Base-by-base conservation (phyloP, 2,329 filamentous ascomycete species). In the Alternaria ventricosa region DNA sequence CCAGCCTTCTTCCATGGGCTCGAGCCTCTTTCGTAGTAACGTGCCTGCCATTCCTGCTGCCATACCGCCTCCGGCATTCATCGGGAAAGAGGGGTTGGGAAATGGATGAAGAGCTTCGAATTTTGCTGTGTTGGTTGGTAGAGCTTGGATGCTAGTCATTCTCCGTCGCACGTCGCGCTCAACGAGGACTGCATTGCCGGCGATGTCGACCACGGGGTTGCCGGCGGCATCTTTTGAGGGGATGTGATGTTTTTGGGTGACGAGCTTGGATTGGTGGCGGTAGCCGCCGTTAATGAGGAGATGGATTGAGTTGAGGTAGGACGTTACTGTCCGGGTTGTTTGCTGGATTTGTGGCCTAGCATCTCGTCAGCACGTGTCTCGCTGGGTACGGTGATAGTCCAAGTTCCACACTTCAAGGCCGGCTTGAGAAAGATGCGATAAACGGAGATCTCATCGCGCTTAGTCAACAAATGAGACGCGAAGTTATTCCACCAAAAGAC, bases 1-100 rank as follows among this genome's bases (percentile, higher is more conserved):
- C 75, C 75, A 78, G 8, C 70, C 69, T 25, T 77, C 71, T 30
- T 77, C 75, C 18, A 68, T 66, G 4, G 72, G 67, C 9, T 71
- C 71, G 5, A 72, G 61, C 30, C 69, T 68, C 60, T 78, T 78
- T 5, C 75, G 68, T 2, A 78, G 55, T 20, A 78, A 47, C 1
- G 69, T 66, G 13, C 70, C 63, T 36, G 70, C 66, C 22, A 78
- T 63, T n/a, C 62, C 65, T 1, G 63, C 65, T 9, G 66, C 65
- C 28, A 71, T 64, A 15, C 69, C 65, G 10, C 55, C 51, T 1
- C 55, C 60, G 10, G 55, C 55, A 22, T 60, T 67, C 36, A 70
- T 67, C 1, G 72, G 70, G 41, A 70, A 77, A 7, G 72, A 67
- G 3, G 73, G 57, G 6, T 71, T 70, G 4, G 75, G 75, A 47